These are phyloP conservation scores for Tephrocybe sp. DNA, from an alignment of 768 basidiomycete genomes.

Conservation along the genomic window DNA sequence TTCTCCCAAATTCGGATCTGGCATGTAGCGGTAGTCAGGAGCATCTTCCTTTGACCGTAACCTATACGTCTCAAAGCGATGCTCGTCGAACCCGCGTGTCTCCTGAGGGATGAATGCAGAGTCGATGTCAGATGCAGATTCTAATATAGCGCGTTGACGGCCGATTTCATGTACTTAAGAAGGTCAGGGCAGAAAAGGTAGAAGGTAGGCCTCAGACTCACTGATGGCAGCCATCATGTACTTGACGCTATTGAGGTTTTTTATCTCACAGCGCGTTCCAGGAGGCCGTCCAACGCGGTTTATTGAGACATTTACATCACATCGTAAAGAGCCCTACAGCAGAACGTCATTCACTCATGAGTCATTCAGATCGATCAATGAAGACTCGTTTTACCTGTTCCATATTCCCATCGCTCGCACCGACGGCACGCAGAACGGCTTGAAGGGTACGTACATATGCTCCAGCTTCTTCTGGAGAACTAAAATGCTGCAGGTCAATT, in stretches of 20 bases:
- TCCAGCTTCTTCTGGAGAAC: slow-evolving; percentile 86
- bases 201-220: slow-evolving; percentile 31
- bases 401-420: slow-evolving; percentile 95
- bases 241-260: slow-evolving; percentile 91
- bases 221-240: slow-evolving; percentile 85
- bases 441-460: slow-evolving; percentile 85
- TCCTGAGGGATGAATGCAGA: slow-evolving; percentile 64
- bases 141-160: slow-evolving; percentile 67
- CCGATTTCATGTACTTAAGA: slow-evolving; percentile 70
- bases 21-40: slow-evolving; percentile 97
- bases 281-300: slow-evolving; percentile 59
- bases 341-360: not conserved
- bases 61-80: slow-evolving; percentile 74
- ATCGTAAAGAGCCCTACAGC: slow-evolving; percentile 83
- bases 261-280: slow-evolving; percentile 92
- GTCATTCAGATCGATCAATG: not conserved
- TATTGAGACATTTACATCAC: slow-evolving; percentile 94
- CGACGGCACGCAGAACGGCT: slow-evolving; percentile 74
- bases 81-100: slow-evolving; percentile 88
- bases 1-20: slow-evolving; percentile 88
- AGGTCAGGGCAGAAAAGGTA: not conserved
- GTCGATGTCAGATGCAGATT: slow-evolving; percentile 26
- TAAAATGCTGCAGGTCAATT: slow-evolving; percentile 27
- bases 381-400: slow-evolving; percentile 60
- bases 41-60: slow-evolving; percentile 90